These are phyloP conservation scores for Neofusicoccum kwambonambiense DNA, from an alignment of 2,329 filamentous ascomycete genomes.

Conservation along the genomic window DNA sequence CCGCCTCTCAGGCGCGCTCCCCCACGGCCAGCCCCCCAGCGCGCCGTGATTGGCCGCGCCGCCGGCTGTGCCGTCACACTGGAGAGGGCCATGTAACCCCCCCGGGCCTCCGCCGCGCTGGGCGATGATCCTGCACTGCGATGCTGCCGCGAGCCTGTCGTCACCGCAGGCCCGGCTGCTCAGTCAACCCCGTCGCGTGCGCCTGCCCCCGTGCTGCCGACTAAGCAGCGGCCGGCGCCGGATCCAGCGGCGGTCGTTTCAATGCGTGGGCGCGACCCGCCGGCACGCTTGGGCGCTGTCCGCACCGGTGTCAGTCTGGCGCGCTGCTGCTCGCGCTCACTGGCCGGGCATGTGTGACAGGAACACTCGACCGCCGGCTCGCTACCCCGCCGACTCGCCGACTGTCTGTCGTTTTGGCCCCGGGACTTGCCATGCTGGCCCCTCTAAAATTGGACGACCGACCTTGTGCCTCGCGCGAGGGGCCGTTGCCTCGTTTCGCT, in stretches of 20 bases:
- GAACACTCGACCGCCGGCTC: neutral
- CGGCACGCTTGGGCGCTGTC: slow-evolving; percentile 4
- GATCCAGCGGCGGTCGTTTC: neutral
- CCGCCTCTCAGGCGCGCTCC: slow-evolving; percentile 2
- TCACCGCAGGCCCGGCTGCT: neutral
- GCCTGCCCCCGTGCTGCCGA: neutral
- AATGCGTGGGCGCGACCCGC: neutral
- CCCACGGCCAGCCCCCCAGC: neutral
- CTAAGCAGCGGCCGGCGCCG: neutral
- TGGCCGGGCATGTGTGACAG: neutral
- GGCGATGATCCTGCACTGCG: slow-evolving; percentile 4
- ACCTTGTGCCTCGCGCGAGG: slow-evolving; percentile 1
- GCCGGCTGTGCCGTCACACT: slow-evolving; percentile 2
- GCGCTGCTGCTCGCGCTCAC: neutral
- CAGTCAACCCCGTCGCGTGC: neutral
- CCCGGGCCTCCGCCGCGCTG: slow-evolving; percentile 1
- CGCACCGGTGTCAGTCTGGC: neutral
- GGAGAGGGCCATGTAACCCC: neutral
- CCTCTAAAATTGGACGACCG: slow-evolving; percentile 1
- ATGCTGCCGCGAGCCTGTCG: slow-evolving; percentile 2
- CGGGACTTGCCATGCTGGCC: slow-evolving; percentile 11
- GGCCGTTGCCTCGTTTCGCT: slow-evolving; percentile 11
- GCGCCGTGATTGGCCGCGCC: neutral
- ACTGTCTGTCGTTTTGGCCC: neutral
- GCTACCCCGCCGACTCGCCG: slow-evolving; percentile 1